A percentile compares a stretch with the other conserved stretches of the same genome.
phyloP scores from a whole-genome alignment of 805 yeast species.

The Saccharomycopsis sp. region DNA sequence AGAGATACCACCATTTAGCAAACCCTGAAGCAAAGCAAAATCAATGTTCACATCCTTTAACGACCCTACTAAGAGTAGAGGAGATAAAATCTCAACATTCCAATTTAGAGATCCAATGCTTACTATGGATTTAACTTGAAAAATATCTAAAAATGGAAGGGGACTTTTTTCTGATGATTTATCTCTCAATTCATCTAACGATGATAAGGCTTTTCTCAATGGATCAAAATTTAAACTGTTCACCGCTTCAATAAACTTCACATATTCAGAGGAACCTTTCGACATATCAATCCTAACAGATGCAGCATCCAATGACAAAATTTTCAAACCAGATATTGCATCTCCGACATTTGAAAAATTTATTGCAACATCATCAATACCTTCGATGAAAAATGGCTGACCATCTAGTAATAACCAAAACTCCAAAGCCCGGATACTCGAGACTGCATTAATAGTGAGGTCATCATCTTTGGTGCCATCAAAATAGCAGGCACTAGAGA shows the following conservation, averaged over 20 bases:
- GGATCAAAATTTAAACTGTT: neutral
- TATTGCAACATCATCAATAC: neutral
- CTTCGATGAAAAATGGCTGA: no score
- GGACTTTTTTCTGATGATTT: no score
- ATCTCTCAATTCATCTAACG: no score
- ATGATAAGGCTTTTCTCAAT: neutral
- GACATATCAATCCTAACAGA: constrained; percentile 1
- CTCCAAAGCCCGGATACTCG: no score
- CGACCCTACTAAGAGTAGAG: constrained; percentile 10
- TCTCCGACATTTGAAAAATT: neutral
- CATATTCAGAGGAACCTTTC: constrained; percentile 14
- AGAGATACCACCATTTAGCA: neutral
- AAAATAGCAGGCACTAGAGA: no score
- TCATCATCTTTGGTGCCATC: no score
- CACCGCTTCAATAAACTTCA: neutral
- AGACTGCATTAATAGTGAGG: no score
- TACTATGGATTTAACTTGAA: no score
- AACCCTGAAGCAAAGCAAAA: neutral
- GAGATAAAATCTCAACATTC: constrained; percentile 17
- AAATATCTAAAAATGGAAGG: no score
- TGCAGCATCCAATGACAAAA: neutral
- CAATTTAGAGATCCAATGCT: constrained; percentile 1
- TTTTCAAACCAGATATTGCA: neutral
- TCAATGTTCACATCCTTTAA: neutral
- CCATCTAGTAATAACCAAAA: no score